Conservation (phyloP, 2,329 filamentous ascomycete genomes). For the Stromatinia cepivora region DNA sequence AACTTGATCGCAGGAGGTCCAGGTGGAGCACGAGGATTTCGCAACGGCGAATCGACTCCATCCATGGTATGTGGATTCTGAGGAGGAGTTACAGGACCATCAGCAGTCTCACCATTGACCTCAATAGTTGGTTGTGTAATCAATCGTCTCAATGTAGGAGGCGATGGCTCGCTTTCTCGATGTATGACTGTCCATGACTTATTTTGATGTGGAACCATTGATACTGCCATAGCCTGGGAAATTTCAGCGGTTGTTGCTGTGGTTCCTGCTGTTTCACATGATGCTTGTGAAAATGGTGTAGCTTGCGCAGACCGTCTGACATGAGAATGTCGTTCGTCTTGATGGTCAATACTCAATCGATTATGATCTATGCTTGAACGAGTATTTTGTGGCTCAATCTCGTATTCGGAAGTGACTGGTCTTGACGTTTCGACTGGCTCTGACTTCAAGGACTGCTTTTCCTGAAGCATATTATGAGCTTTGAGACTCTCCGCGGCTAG, state of each 20-base stretch:
- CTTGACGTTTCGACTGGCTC: conserved; percentile 21
- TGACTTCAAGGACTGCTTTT: conserved; percentile 27
- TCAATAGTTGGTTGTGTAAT: conserved; percentile 28
- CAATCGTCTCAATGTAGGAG: conserved; percentile 22
- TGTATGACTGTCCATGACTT: conserved; percentile 46
- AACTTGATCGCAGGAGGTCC: conserved; percentile 59
- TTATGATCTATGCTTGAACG: conserved; percentile 49
- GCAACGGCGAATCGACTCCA: conserved; percentile 60
- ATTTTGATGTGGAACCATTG: conserved; percentile 64
- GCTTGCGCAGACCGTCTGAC: conserved; percentile 54
- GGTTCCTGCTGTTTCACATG: conserved; percentile 60
- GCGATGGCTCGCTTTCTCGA: conserved; percentile 6
- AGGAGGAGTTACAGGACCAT: conserved; percentile 53
- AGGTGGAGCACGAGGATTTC: conserved; percentile 62
- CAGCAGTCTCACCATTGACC: conserved; percentile 44
- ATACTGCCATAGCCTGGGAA: conserved; percentile 62
- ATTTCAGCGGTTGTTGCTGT: conserved; percentile 54
- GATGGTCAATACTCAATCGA: conserved; percentile 44
- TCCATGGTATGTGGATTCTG: conserved; percentile 51
- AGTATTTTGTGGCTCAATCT: conserved; percentile 25
- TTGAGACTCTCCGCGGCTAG: conserved; percentile 59
- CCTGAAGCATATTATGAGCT: conserved; percentile 49
- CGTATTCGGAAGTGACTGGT: conserved; percentile 26
- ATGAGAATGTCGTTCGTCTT: conserved; percentile 42
- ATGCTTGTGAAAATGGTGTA: conserved; percentile 63